Conservation (phyloP, 2,329 filamentous ascomycete genomes). For the Samsoniella hepiali region DNA sequence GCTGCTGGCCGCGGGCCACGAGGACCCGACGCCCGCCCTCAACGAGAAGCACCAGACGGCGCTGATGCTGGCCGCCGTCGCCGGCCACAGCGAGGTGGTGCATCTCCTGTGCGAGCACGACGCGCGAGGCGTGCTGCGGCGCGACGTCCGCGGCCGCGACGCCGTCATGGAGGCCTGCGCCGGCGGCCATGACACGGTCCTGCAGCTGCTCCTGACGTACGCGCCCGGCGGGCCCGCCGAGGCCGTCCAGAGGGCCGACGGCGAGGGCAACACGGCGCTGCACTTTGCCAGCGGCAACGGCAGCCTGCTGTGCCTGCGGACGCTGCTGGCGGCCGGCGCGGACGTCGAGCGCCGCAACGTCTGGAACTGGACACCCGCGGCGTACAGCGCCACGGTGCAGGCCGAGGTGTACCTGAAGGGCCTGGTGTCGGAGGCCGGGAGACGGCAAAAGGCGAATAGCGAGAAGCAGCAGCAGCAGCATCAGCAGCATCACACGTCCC, state of each 20-base stretch:
- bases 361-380: constrained; percentile 79
- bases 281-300: constrained; percentile 84
- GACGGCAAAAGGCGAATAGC: constrained; percentile 44
- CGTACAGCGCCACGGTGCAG: constrained; percentile 77
- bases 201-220: constrained; percentile 64
- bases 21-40: constrained; percentile 66
- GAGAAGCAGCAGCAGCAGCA: constrained; percentile 30
- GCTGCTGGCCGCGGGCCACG: constrained; percentile 72
- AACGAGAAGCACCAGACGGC: constrained; percentile 80
- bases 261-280: constrained; percentile 78
- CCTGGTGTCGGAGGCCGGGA: constrained; percentile 68
- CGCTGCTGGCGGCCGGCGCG: constrained; percentile 74
- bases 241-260: constrained; percentile 58
- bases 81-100: constrained; percentile 70
- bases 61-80: constrained; percentile 70
- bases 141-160: constrained; percentile 67
- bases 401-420: constrained; percentile 82
- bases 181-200: constrained; percentile 59
- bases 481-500: constrained; percentile 24
- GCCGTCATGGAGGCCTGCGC: constrained; percentile 65
- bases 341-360: constrained; percentile 69
- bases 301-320: constrained; percentile 71
- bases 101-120: constrained; percentile 65
- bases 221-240: constrained; percentile 51
- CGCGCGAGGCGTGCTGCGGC: constrained; percentile 59